phyloP scores from a whole-genome alignment of 495 filamentous ascomycete genomes.

The Aspergillus incahuasiensis region DNA sequence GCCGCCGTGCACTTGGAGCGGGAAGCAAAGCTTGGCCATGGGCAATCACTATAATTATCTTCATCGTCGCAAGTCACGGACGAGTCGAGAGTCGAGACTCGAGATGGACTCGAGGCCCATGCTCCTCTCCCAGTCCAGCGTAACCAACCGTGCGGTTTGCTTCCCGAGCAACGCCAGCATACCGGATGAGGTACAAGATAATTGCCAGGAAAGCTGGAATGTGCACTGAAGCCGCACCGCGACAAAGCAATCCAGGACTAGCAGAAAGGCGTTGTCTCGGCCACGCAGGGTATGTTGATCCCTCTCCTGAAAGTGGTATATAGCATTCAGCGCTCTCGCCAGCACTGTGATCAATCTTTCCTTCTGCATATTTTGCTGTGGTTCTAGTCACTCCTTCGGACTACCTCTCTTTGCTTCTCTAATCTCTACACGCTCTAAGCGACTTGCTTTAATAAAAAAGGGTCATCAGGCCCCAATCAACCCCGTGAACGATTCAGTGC shows the following conservation, averaged over 20 bases:
- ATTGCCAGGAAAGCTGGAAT: conserved; percentile 5
- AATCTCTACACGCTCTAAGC: background rate
- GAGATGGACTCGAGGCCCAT: background rate
- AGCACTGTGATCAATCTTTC: background rate
- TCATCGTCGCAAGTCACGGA: background rate
- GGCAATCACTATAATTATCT: background rate
- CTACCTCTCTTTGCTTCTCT: background rate
- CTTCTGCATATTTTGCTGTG: background rate
- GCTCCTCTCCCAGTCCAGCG: background rate
- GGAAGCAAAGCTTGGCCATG: conserved; percentile 2
- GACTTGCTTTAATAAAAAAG: background rate
- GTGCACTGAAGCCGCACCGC: background rate
- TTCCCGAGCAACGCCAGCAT: background rate
- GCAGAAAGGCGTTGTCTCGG: conserved; percentile 6
- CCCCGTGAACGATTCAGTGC: conserved; percentile 13
- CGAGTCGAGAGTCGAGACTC: background rate
- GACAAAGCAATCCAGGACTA: background rate
- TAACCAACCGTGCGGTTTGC: background rate
- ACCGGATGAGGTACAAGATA: background rate
- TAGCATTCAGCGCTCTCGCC: background rate
- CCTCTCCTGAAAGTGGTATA: conserved; percentile 7
- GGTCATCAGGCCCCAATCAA: conserved; percentile 9
- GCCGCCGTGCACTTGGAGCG: background rate
- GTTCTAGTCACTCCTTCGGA: conserved; percentile 3
- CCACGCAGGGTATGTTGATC: conserved; percentile 17